Conservation (phyloP, 2,329 filamentous ascomycete species). For the Pseudogymnoascus sp. region DNA sequence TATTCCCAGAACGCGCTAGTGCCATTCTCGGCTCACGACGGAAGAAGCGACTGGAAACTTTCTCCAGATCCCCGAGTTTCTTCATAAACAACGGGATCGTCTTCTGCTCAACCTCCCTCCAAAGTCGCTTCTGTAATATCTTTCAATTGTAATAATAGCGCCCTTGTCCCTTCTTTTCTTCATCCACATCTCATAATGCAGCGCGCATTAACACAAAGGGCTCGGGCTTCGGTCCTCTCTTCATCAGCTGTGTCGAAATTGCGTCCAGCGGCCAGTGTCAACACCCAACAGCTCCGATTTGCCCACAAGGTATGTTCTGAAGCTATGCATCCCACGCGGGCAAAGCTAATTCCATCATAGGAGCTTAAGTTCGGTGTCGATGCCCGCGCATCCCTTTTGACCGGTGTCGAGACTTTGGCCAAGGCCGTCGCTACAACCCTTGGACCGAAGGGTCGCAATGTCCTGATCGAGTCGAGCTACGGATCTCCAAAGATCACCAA, state of each 20-base stretch:
- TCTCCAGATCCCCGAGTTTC: conserved; percentile 6
- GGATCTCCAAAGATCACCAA: conserved; percentile 99
- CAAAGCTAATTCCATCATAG: conserved; percentile 38
- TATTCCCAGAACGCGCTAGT: background rate
- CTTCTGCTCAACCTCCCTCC: conserved; percentile 6
- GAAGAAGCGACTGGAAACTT: conserved; percentile 9
- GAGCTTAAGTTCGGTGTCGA: conserved; percentile 99
- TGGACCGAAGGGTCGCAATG: conserved; percentile 96
- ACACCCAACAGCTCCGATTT: conserved; percentile 85
- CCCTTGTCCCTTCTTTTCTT: conserved; percentile 4
- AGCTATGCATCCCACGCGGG: background rate
- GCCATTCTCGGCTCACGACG: conserved; percentile 1
- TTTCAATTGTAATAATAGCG: conserved; percentile 11
- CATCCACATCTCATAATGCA: conserved; percentile 62
- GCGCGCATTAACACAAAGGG: conserved; percentile 77
- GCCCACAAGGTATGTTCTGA: conserved; percentile 76
- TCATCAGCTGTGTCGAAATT: conserved; percentile 57
- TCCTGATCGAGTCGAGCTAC: conserved; percentile 96
- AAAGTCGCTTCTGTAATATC: conserved; percentile 9
- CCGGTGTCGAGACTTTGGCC: conserved; percentile 93
- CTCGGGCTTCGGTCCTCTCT: conserved; percentile 72
- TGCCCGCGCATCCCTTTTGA: conserved; percentile 77
- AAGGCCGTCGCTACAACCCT: conserved; percentile 94
- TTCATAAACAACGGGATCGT: conserved; percentile 4
- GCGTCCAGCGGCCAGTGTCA: conserved; percentile 56